phyloP scores from a whole-genome alignment of 2,329 filamentous ascomycete species.

The Gremmenia infestans region DNA sequence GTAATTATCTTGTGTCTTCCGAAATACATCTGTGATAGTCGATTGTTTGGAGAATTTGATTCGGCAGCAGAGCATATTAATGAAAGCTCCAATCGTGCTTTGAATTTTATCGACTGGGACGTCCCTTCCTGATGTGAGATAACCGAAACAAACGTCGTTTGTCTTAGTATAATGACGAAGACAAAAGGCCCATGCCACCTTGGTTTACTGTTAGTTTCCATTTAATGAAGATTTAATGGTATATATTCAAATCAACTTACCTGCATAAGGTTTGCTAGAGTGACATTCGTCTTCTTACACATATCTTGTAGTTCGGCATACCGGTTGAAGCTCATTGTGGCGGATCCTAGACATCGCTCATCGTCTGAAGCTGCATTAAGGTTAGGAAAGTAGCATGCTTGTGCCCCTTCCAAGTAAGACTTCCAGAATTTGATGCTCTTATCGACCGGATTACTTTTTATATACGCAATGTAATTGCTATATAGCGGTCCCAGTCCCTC shows the following conservation, averaged over 20 bases:
- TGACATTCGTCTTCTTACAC: constrained; percentile 2
- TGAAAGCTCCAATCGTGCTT: constrained; percentile 41
- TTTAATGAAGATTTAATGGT: no score
- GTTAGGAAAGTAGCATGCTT: constrained; percentile 6
- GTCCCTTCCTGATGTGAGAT: constrained; percentile 38
- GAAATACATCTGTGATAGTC: constrained; percentile 26
- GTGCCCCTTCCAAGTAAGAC: constrained; percentile 2
- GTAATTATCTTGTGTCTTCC: constrained; percentile 30
- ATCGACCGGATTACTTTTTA: constrained; percentile 22
- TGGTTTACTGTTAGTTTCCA: background rate
- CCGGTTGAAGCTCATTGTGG: background rate
- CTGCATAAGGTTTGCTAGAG: constrained; percentile 6
- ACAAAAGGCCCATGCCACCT: constrained; percentile 5
- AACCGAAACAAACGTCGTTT: constrained; percentile 38
- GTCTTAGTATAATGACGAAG: constrained; percentile 33
- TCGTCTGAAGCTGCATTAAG: background rate
- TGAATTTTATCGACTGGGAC: constrained; percentile 41
- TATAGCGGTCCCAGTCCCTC: constrained; percentile 30
- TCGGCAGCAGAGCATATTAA: constrained; percentile 36
- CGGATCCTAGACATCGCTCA: background rate
- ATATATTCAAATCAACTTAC: background rate
- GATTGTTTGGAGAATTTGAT: constrained; percentile 15
- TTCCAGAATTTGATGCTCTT: constrained; percentile 21
- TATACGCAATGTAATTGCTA: constrained; percentile 34
- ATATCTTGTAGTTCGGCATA: constrained; percentile 1